Conservation (phyloP, 345 rosid genomes). For the Eucalyptus victrix region DNA sequence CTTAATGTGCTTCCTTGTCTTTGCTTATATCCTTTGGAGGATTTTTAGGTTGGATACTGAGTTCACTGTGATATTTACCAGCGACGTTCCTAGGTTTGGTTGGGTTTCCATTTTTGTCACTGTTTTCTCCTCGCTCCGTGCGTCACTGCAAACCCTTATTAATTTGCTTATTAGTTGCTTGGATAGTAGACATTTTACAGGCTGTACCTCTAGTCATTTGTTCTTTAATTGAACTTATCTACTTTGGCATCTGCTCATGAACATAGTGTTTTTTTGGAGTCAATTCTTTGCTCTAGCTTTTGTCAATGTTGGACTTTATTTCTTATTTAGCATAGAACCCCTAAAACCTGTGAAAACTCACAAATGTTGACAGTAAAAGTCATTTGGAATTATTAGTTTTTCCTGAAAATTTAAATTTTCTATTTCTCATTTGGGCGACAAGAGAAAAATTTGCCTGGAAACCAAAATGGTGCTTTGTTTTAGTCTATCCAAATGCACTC, state of each 20-base stretch:
- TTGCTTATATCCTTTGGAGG: background rate
- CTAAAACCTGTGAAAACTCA: background rate
- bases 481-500: background rate
- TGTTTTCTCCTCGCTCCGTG: background rate
- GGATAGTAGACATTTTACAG: background rate
- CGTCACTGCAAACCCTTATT: background rate
- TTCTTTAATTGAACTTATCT: background rate
- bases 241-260: background rate
- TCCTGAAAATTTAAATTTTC: background rate
- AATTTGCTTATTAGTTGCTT: background rate
- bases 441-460: background rate
- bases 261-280: background rate
- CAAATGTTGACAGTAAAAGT: background rate
- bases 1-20: background rate
- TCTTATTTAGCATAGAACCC: background rate
- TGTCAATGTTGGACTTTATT: background rate
- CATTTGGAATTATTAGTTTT: background rate
- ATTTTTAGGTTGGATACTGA: background rate
- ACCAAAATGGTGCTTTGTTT: background rate
- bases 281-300: background rate
- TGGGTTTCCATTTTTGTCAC: background rate
- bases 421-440: background rate
- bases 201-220: background rate
- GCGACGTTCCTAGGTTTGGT: background rate
- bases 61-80: background rate